phyloP scores from a whole-genome alignment of 2,329 filamentous ascomycete species.

The Ceratocystiopsis minuta region DNA sequence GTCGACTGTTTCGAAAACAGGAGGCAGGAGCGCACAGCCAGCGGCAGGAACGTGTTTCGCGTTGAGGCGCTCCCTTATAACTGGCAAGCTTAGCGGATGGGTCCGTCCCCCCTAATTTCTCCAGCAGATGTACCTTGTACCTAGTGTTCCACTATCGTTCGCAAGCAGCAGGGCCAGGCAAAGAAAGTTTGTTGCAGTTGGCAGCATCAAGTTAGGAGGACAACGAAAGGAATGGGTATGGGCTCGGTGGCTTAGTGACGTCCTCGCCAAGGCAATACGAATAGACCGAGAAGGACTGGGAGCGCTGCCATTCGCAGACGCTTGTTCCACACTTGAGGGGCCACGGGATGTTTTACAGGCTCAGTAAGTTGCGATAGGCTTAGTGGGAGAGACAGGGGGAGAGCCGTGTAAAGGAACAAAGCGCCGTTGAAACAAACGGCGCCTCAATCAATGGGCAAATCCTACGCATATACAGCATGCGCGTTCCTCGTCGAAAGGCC shows the following conservation, averaged over 20 bases:
- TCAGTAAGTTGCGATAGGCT: no score
- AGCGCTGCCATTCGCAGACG: no score
- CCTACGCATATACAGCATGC: no score
- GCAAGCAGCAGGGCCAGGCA: neutral
- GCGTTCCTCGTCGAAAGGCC: no score
- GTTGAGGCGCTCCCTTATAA: conserved; percentile 1
- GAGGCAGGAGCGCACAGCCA: conserved; percentile 1
- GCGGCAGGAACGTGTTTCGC: conserved; percentile 8
- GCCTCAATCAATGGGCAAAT: no score
- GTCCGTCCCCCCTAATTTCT: neutral
- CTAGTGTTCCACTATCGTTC: neutral
- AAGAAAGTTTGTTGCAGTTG: neutral
- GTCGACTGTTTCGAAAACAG: neutral
- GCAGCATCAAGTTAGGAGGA: no score
- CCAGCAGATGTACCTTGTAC: no score
- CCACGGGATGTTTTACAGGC: no score
- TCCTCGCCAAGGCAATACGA: neutral
- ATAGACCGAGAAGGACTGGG: neutral
- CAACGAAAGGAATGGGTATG: neutral
- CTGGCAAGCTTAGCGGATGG: conserved; percentile 2
- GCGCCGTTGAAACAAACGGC: no score
- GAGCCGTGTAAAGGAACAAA: no score
- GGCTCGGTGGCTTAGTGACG: neutral
- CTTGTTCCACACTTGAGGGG: no score
- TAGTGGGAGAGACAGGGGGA: no score